Evolutionary conservation across 306 rosid genomes (phyloP), one percentile per base, ranked within the genome.

Genomic region (Sicyos edulis): DNA sequence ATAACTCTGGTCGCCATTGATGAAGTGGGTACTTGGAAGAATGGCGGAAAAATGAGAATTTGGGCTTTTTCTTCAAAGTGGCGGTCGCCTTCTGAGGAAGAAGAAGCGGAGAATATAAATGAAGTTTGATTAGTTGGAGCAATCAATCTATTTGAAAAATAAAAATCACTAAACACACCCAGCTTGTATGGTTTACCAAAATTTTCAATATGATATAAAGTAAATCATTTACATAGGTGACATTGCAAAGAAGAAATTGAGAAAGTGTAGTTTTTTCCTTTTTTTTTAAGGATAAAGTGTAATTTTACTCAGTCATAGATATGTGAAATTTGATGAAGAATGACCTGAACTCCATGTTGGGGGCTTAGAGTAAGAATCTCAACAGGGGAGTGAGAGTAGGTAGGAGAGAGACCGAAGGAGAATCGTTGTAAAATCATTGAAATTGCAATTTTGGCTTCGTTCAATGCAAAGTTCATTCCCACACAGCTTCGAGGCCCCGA

Each of bases 1-100:
- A 83, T 66, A 54, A 79, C 84, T 71, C 76, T 80, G 26, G 83
- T 77, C 9, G 81, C 85, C 92, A 85, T 83, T 29, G 45, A 21
- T 40, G 8, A 12, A 24, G 9, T 20, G 5, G 13, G 17, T 20
- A 8, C 16, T 59, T 73, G 24, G 4, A 40, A 40, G 11, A 44
- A 10, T 13, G 21, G 55, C 71, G 8, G 55, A 66, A 40, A 40
- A 6, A 40, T 40, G 45, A 40, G 45, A 40, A 40, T 40, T 40
- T 7, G 6, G 45, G 45, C 8, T 26, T 26, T 26, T 40, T 40
- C 9, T 40, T 40, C 9, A 40, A 40, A 40, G 45, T 40, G 45
- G 45, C 6, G 45, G 45, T 40, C 45, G 45, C 45, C 9, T 40
- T 40, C 45, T 6, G 45, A 40, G 45, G 45, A 40, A 40, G 45